Evolutionary conservation across 2,329 filamentous ascomycete species (phyloP), one percentile per base, ranked within the genome.

Genomic region (Xylariaceae sp.): DNA sequence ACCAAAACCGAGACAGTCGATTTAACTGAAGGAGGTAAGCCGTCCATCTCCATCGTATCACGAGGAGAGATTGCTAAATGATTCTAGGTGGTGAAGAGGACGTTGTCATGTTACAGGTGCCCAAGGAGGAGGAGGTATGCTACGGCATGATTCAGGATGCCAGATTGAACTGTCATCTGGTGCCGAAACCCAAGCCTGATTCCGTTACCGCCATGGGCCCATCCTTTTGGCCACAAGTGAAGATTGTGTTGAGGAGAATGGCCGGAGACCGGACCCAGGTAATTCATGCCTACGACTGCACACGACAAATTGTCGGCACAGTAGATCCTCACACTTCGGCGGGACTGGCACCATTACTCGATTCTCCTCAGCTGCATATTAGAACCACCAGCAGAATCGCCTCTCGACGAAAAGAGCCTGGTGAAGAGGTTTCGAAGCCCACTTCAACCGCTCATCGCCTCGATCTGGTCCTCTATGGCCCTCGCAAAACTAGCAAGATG

Each of bases 401-500:
- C 6, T 72, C 80, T 5, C 80, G 89, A 35, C 78, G 74, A 34
- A 85, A 80, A 58, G 69, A 72, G 39, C 68, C 72, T 0, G 76
- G 74, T n/a, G 88, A 96, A 56, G 69, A 73, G 27, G 72, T 79
- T 14, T 86, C 88, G 27, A 70, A 78, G 44, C 63, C 73, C 0
- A 79, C 77, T 3, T 89, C 86, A 2, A 70, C 73, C 17, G 66
- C 72, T 2, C 82, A 86, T 49, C 72, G 72, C 11, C 72, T 92
- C 21, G 82, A 86, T 19, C 71, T 95, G 21, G 88, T 88, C 55
- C 62, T 97, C 6, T 96, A 93, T 58, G 89, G 88, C 1, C 83
- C 86, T 6, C 74, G 83, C 29, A 83, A 80, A 46, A 77, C 79
- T 49, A 82, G 79, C 3, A 72, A 73, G 10, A 71, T 75, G 8